phyloP scores from a whole-genome alignment of 768 basidiomycete genomes.

The Pleurotus djamor region DNA sequence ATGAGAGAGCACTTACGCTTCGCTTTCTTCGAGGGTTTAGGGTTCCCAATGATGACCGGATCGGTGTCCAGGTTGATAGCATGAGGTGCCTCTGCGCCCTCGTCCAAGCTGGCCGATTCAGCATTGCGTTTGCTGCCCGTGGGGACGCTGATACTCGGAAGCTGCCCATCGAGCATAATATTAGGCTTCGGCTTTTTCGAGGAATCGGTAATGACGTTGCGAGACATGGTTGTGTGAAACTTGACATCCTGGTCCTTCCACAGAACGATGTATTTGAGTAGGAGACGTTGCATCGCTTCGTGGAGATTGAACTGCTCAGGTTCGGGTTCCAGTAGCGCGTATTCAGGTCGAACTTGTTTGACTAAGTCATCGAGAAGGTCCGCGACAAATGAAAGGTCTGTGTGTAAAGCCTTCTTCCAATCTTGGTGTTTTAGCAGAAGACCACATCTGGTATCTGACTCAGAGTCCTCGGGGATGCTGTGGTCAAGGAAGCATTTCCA shows the following conservation, averaged over 20 bases:
- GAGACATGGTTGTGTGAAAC: neutral
- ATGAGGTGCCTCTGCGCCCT: too few species aligned
- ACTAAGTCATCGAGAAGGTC: neutral
- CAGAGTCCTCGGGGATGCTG: neutral
- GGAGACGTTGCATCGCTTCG: conserved; percentile 7
- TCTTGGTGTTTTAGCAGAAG: neutral
- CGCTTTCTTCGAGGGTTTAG: too few species aligned
- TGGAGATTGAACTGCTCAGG: neutral
- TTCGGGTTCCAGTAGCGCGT: neutral
- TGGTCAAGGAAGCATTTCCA: conserved; percentile 7
- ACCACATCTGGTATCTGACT: neutral
- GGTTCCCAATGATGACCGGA: too few species aligned
- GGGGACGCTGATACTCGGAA: too few species aligned
- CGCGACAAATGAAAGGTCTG: neutral
- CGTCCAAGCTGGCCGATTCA: too few species aligned
- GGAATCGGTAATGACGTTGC: neutral
- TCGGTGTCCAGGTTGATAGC: too few species aligned
- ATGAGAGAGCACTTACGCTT: too few species aligned
- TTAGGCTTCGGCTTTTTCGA: too few species aligned
- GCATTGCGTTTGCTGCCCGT: too few species aligned
- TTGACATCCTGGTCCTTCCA: neutral
- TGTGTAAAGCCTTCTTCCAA: conserved; percentile 1
- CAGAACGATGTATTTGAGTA: neutral
- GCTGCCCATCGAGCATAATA: too few species aligned
- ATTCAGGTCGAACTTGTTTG: conserved; percentile 2